Conservation (phyloP, 352 stramenopile genomes). For the Globisporangium acanthophoron region DNA sequence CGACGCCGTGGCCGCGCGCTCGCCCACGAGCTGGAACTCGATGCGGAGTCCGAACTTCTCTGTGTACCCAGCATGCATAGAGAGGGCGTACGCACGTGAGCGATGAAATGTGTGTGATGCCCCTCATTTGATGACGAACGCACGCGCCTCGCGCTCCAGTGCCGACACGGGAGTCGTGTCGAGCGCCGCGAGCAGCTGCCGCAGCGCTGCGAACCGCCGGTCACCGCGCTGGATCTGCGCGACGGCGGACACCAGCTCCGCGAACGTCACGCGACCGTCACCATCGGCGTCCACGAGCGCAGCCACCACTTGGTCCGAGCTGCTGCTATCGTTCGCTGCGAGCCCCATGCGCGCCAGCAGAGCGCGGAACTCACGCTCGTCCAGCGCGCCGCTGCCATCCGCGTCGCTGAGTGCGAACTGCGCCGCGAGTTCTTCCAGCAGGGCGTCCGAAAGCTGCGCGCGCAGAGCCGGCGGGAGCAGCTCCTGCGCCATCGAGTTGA, state of each 20-base stretch:
- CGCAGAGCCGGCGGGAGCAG: background rate
- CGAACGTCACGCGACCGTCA: constrained; percentile 58
- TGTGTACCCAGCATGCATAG: background rate
- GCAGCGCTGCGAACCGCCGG: constrained; percentile 32
- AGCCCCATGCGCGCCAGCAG: constrained; percentile 49
- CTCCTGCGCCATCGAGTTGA: too few relatives aligned
- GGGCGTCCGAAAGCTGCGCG: constrained; percentile 32
- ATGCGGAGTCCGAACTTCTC: constrained; percentile 51
- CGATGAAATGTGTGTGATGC: background rate
- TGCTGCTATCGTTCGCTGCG: constrained; percentile 20
- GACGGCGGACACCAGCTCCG: constrained; percentile 52
- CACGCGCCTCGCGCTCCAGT: constrained; percentile 52
- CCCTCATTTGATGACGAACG: background rate
- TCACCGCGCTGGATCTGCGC: constrained; percentile 52
- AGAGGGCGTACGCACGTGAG: background rate
- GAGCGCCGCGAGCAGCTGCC: constrained; percentile 40
- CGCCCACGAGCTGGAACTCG: constrained; percentile 45
- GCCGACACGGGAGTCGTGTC: constrained; percentile 57
- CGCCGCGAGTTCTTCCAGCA: constrained; percentile 52
- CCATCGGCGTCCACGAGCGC: constrained; percentile 37
- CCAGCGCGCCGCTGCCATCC: constrained; percentile 52
- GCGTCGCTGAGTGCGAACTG: constrained; percentile 57
- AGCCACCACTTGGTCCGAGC: background rate
- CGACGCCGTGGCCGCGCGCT: constrained; percentile 28
- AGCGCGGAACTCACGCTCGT: constrained; percentile 57